Conservation (phyloP, 495 filamentous ascomycete genomes). For the Cenococcum geophilum region DNA sequence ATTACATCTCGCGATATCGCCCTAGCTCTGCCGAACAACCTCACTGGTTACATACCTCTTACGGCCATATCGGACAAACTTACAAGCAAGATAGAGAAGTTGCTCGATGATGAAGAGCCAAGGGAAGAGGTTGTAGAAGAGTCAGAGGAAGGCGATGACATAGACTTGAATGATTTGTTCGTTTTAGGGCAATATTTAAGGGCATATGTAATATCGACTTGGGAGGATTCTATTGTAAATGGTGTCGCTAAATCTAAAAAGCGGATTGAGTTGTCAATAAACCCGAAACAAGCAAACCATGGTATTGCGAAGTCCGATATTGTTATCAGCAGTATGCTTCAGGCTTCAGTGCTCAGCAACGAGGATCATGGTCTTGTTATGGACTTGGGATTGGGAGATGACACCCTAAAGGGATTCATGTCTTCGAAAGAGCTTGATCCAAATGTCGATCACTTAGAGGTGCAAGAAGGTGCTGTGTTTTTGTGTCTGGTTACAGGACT, state of each 20-base stretch:
- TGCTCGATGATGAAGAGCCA: constrained; percentile 53
- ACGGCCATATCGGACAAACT: constrained; percentile 78
- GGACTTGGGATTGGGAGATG: constrained; percentile 72
- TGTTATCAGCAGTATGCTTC: constrained; percentile 64
- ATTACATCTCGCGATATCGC: constrained; percentile 73
- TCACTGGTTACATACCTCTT: constrained; percentile 81
- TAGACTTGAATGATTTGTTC: constrained; percentile 70
- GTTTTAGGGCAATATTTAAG: constrained; percentile 82
- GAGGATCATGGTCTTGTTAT: constrained; percentile 95
- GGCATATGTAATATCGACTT: constrained; percentile 72
- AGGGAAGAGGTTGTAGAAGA: constrained; percentile 50
- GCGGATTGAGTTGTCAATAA: constrained; percentile 76
- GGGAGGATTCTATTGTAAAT: constrained; percentile 46
- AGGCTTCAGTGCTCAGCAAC: constrained; percentile 80
- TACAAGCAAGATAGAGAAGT: constrained; percentile 58
- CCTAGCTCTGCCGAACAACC: constrained; percentile 83
- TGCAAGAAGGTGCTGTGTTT: constrained; percentile 75
- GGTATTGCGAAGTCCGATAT: constrained; percentile 65
- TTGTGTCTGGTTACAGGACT: constrained; percentile 76
- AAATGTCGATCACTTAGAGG: constrained; percentile 49
- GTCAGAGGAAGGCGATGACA: constrained; percentile 48
- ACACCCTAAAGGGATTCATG: constrained; percentile 71
- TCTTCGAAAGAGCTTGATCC: constrained; percentile 74
- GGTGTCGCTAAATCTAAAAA: constrained; percentile 58
- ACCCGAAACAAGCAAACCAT: constrained; percentile 67